A percentile compares a stretch with the other conserved stretches of the same genome.
Evolutionary conservation across 768 basidiomycete species (phyloP).

Genomic region (Kwoniella dejecticola): DNA sequence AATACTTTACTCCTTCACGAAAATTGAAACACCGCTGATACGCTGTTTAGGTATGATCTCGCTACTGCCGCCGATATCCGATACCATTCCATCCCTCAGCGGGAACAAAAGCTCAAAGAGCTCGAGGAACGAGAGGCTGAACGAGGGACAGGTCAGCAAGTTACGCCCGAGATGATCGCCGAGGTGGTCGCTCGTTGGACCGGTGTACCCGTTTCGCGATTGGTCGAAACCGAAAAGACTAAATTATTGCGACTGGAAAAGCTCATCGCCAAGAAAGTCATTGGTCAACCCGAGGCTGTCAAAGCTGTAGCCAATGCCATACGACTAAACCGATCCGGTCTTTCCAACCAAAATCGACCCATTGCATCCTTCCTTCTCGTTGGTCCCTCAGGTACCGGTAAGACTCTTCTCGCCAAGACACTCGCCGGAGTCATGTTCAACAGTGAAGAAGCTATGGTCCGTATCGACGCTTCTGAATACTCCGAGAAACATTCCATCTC

Average conservation of each 20-base stretch:
- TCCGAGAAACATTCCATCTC: conserved; percentile 61
- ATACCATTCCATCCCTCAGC: conserved; percentile 88
- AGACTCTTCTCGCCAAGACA: conserved; percentile 56
- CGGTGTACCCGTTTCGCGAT: conserved; percentile 80
- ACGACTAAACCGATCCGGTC: conserved; percentile 54
- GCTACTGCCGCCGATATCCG: conserved; percentile 67
- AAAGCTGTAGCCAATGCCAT: conserved; percentile 56
- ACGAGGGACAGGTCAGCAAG: conserved; percentile 56
- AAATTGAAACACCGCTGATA: neutral
- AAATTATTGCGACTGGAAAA: conserved; percentile 56
- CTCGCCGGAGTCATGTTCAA: conserved; percentile 57
- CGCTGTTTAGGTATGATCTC: conserved; percentile 59
- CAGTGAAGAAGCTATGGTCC: conserved; percentile 54
- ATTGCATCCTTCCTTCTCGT: conserved; percentile 56
- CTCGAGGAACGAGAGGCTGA: conserved; percentile 68
- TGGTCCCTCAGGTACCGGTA: conserved; percentile 56
- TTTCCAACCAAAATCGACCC: conserved; percentile 54
- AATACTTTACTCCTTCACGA: neutral
- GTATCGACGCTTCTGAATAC: conserved; percentile 63
- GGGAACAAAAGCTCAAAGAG: conserved; percentile 61
- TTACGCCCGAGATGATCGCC: conserved; percentile 86
- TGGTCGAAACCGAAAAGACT: conserved; percentile 58
- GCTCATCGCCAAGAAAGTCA: conserved; percentile 56
- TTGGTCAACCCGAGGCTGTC: conserved; percentile 79
- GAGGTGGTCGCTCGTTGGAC: conserved; percentile 95